phyloP scores from a whole-genome alignment of 345 rosid genomes.

The Hypericum perforatum region DNA sequence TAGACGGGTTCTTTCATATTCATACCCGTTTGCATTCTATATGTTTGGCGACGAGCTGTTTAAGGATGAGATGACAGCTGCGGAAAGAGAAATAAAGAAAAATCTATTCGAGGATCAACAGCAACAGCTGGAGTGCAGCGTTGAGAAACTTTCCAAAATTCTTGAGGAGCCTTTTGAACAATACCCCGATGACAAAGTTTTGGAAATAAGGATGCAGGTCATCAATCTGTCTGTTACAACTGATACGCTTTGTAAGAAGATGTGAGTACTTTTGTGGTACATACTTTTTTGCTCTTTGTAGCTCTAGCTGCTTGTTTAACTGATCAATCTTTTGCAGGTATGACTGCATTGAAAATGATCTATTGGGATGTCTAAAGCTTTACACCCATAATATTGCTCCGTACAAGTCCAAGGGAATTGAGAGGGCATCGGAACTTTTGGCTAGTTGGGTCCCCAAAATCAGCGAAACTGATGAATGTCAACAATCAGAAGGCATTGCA shows the following conservation, averaged over 20 bases:
- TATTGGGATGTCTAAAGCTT: background rate
- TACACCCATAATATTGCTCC: slow-evolving; percentile 29
- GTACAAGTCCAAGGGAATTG: slow-evolving; percentile 22
- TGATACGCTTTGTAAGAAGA: slow-evolving; percentile 32
- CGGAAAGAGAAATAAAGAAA: slow-evolving; percentile 31
- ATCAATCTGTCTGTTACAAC: slow-evolving; percentile 21
- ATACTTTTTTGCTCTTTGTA: background rate
- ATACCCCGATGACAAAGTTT: slow-evolving; percentile 12
- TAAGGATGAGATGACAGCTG: slow-evolving; percentile 25
- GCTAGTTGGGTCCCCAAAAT: background rate
- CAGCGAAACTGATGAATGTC: background rate
- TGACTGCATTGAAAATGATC: background rate
- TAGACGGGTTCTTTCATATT: slow-evolving; percentile 39
- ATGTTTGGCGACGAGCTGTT: slow-evolving; percentile 45
- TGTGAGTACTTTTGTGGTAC: slow-evolving; percentile 17
- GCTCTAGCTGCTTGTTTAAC: background rate
- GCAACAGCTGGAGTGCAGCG: slow-evolving; percentile 32
- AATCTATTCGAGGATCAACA: slow-evolving; percentile 35
- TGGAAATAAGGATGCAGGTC: slow-evolving; percentile 19
- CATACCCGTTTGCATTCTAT: slow-evolving; percentile 51
- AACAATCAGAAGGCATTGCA: background rate
- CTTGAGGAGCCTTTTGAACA: slow-evolving; percentile 28
- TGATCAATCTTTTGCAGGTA: background rate
- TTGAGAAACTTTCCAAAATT: slow-evolving; percentile 33
- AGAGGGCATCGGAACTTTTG: slow-evolving; percentile 13